These are phyloP conservation scores for Caryopteris hybrid DNA, from an alignment of 305 asterid genomes.

Conservation along the genomic window DNA sequence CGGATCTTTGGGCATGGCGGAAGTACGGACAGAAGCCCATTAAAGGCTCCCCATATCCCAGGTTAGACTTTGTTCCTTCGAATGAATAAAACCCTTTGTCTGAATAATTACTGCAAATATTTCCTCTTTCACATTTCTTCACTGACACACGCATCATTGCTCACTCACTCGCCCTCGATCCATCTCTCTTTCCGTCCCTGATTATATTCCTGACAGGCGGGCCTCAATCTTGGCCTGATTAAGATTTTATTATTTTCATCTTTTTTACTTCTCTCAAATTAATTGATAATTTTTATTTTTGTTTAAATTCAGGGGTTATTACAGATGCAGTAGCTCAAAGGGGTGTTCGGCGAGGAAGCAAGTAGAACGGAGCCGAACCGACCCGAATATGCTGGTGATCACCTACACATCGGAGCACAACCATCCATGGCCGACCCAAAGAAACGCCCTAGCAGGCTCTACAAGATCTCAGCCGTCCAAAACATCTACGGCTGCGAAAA, in stretches of 20 bases:
- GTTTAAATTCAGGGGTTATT: slow-evolving; percentile 61
- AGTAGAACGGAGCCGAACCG: slow-evolving; percentile 85
- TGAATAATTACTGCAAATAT: not conserved
- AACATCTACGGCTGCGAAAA: slow-evolving; percentile 20
- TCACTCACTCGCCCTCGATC: not conserved
- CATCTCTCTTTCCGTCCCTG: not conserved
- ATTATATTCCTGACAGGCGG: not conserved
- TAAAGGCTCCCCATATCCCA: slow-evolving; percentile 93
- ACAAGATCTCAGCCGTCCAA: slow-evolving; percentile 60
- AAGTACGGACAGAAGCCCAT: slow-evolving; percentile 97
- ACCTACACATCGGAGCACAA: slow-evolving; percentile 90
- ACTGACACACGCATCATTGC: slow-evolving; percentile 7
- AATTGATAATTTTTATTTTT: no score
- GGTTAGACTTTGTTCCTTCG: slow-evolving; percentile 29
- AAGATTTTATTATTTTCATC: no score
- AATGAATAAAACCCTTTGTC: not conserved
- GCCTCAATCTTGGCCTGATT: no score
- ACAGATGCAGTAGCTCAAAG: slow-evolving; percentile 85
- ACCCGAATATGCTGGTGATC: slow-evolving; percentile 79
- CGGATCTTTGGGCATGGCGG: slow-evolving; percentile 98
- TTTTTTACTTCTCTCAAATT: no score
- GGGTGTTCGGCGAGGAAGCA: slow-evolving; percentile 87
- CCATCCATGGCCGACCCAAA: slow-evolving; percentile 89
- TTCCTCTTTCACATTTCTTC: slow-evolving; percentile 3
- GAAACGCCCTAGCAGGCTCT: slow-evolving; percentile 92